Conservation (phyloP, 2,329 filamentous ascomycete genomes). For the Ceratocystis cacaofunesta region DNA sequence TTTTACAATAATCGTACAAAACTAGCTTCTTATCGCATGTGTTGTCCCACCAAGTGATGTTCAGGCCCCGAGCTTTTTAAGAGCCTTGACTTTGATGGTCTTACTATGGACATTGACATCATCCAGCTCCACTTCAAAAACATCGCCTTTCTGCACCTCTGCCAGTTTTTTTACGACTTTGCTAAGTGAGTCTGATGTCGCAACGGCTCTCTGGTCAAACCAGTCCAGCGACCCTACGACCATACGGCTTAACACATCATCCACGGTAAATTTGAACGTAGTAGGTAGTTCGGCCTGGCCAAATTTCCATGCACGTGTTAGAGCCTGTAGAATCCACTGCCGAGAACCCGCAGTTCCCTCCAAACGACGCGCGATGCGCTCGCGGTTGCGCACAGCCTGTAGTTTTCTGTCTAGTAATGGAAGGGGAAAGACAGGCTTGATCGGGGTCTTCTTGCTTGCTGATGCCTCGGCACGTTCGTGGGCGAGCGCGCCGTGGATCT, state of each 20-base stretch:
- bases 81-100: constrained; percentile 32
- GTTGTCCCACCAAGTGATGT: not conserved
- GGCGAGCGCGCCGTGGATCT: constrained; percentile 44
- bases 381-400: constrained; percentile 36
- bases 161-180: constrained; percentile 26
- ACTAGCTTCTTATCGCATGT: not conserved
- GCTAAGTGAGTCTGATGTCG: constrained; percentile 30
- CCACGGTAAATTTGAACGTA: constrained; percentile 35
- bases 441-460: constrained; percentile 15
- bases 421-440: not conserved
- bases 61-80: constrained; percentile 20
- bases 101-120: constrained; percentile 37
- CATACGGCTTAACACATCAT: constrained; percentile 24
- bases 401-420: constrained; percentile 30
- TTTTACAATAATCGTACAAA: constrained; percentile 3
- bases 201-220: constrained; percentile 28
- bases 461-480: constrained; percentile 26
- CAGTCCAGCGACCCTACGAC: constrained; percentile 34
- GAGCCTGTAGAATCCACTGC: constrained; percentile 44
- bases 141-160: constrained; percentile 36
- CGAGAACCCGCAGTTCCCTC: constrained; percentile 29
- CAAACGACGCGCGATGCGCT: constrained; percentile 35
- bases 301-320: constrained; percentile 45
- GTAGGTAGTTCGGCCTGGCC: constrained; percentile 33
- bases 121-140: constrained; percentile 40